Evolutionary conservation across 805 yeast species (phyloP).

Genomic region (Metschnikowia hibisci): DNA sequence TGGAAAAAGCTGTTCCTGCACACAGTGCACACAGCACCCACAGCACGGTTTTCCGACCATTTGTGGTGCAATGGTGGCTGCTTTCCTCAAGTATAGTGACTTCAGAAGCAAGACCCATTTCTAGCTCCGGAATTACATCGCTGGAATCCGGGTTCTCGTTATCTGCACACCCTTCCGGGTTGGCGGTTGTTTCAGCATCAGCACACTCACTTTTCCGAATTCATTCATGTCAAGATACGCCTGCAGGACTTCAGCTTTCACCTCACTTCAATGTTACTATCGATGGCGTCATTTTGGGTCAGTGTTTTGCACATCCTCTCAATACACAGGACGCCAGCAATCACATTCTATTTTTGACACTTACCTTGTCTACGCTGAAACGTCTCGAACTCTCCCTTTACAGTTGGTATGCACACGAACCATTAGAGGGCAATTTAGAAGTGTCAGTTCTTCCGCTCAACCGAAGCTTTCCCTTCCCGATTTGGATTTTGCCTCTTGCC

Average conservation of each 20-base stretch:
- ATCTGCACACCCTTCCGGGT: constrained; percentile 36
- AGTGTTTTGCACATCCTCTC: constrained; percentile 42
- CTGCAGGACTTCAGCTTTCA: constrained; percentile 35
- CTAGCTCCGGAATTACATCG: constrained; percentile 10
- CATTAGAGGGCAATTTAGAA: constrained; percentile 25
- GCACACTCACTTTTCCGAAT: constrained; percentile 35
- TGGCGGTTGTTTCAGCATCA: constrained; percentile 37
- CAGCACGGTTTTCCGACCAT: constrained; percentile 33
- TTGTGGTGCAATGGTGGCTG: constrained; percentile 51
- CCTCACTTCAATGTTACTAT: constrained; percentile 38
- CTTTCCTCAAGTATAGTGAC: constrained; percentile 15
- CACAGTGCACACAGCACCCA: constrained; percentile 13
- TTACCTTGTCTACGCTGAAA: constrained; percentile 35
- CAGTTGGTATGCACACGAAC: constrained; percentile 40
- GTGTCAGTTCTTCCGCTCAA: constrained; percentile 39
- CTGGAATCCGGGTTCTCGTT: constrained; percentile 25
- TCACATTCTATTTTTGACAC: constrained; percentile 32
- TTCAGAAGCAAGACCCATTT: constrained; percentile 9
- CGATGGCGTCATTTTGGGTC: constrained; percentile 38
- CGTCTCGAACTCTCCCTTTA: constrained; percentile 36
- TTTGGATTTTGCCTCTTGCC: constrained; percentile 39
- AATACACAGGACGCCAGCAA: constrained; percentile 20
- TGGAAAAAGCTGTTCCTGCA: background rate
- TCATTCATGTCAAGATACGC: constrained; percentile 32
- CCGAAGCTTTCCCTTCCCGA: constrained; percentile 39